Percentiles rank a stretch among this genome's conserved stretches.
Conservation (phyloP, 176 grass and related monocot species). For the Dactylis glomerata region DNA sequence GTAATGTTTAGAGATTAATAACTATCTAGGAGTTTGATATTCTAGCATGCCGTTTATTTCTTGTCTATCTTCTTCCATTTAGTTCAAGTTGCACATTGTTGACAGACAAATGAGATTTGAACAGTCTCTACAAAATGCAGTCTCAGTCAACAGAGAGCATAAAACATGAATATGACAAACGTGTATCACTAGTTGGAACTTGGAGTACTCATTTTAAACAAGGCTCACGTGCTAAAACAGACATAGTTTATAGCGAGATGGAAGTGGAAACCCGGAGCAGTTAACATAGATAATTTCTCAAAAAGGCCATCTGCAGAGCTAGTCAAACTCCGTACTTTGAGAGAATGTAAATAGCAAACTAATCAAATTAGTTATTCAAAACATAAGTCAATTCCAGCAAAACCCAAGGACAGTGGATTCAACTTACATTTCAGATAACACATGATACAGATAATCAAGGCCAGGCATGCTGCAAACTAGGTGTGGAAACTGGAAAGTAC, state of each 20-base stretch:
- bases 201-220: slow-evolving; percentile 1
- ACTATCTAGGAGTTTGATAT: neutral
- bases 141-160: neutral
- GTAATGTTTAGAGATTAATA: neutral
- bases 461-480: neutral
- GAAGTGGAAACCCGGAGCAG: neutral
- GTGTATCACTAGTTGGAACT: neutral
- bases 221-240: neutral
- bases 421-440: neutral
- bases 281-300: neutral
- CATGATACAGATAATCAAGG: slow-evolving; percentile 26
- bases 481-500: neutral
- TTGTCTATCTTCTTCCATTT: neutral
- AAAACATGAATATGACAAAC: neutral
- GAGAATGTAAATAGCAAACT: slow-evolving; percentile 13
- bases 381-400: slow-evolving; percentile 15
- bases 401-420: slow-evolving; percentile 18
- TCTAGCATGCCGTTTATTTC: neutral
- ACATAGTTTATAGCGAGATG: neutral
- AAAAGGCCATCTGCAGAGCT: neutral
- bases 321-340: neutral
- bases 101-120: neutral
- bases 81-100: slow-evolving; percentile 5
- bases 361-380: neutral
- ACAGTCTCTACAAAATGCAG: neutral